Percentiles rank a stretch among this genome's conserved stretches.
Evolutionary conservation across 1,284 basidiomycete species (phyloP).

Genomic region (Ceratobasidium sp.): DNA sequence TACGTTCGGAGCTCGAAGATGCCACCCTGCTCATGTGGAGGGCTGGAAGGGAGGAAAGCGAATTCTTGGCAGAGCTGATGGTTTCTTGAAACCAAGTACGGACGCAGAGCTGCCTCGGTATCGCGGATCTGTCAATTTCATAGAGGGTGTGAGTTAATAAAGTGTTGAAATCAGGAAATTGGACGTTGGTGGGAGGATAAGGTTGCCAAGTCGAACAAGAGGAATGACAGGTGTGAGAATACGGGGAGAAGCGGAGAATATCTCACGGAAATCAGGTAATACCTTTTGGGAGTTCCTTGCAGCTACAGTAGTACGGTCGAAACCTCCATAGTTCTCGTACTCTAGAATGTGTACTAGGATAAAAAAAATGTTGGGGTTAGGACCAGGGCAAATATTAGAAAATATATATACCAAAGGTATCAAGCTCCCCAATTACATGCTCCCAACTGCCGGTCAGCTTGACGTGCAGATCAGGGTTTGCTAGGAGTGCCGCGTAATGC

Average conservation of each 20-base stretch:
- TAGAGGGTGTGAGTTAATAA: slow-evolving; percentile 22
- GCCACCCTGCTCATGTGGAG: slow-evolving; percentile 85
- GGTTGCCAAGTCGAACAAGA: not conserved
- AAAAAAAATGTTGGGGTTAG: not conserved
- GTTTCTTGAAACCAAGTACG: slow-evolving; percentile 72
- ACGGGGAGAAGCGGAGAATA: slow-evolving; percentile 10
- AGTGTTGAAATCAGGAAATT: slow-evolving; percentile 28
- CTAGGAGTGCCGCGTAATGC: slow-evolving; percentile 82
- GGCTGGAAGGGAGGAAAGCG: slow-evolving; percentile 89
- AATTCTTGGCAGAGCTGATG: slow-evolving; percentile 91
- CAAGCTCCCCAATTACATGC: slow-evolving; percentile 84
- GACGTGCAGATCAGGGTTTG: slow-evolving; percentile 76
- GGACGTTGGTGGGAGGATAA: not conserved
- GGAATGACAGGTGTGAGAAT: slow-evolving; percentile 34
- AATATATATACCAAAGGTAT: slow-evolving; percentile 71
- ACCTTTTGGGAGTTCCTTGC: slow-evolving; percentile 46
- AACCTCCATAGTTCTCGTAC: slow-evolving; percentile 89
- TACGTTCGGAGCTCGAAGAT: slow-evolving; percentile 92
- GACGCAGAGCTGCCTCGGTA: slow-evolving; percentile 27
- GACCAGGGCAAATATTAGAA: not conserved
- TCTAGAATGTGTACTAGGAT: slow-evolving; percentile 78
- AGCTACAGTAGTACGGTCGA: slow-evolving; percentile 70
- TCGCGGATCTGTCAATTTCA: slow-evolving; percentile 30
- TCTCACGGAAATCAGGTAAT: slow-evolving; percentile 44
- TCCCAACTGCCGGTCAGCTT: slow-evolving; percentile 95